A percentile compares a stretch with the other conserved stretches of the same genome.
These are phyloP conservation scores for Colletotrichum sublineola DNA, from an alignment of 2,329 filamentous ascomycete genomes.

Conservation along the genomic window DNA sequence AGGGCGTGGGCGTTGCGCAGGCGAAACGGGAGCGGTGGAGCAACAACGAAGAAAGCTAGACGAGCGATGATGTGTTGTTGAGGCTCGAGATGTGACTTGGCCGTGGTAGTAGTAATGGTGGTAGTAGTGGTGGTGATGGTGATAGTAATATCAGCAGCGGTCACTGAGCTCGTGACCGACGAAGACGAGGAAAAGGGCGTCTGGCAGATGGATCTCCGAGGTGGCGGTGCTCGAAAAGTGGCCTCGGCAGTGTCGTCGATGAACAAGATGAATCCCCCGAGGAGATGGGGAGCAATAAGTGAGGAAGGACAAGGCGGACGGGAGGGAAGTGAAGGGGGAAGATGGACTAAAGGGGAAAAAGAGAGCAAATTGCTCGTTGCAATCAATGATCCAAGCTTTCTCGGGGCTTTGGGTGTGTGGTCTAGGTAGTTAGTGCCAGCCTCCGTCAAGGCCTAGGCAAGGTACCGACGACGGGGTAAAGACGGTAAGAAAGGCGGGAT, in stretches of 20 bases:
- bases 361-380: constrained; percentile 37
- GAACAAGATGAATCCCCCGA: constrained; percentile 25
- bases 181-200: constrained; percentile 1
- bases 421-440: constrained; percentile 3
- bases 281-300: constrained; percentile 9
- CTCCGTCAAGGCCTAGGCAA: constrained; percentile 26
- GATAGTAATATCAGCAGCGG: background rate
- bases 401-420: constrained; percentile 32
- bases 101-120: background rate
- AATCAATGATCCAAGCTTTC: constrained; percentile 39
- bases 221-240: background rate
- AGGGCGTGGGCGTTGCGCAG: constrained; percentile 29
- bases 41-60: constrained; percentile 20
- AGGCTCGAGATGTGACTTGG: background rate
- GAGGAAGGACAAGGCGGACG: constrained; percentile 16
- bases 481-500: background rate
- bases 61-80: constrained; percentile 1
- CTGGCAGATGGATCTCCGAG: constrained; percentile 5
- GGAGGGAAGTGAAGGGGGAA: constrained; percentile 22
- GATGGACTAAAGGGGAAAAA: constrained; percentile 6
- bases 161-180: constrained; percentile 15
- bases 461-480: constrained; percentile 3
- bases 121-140: background rate
- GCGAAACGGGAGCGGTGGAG: constrained; percentile 24
- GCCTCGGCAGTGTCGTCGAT: constrained; percentile 5